Evolutionary conservation across 305 asterid genomes (phyloP).

Genomic region (Rubia peregrina): DNA sequence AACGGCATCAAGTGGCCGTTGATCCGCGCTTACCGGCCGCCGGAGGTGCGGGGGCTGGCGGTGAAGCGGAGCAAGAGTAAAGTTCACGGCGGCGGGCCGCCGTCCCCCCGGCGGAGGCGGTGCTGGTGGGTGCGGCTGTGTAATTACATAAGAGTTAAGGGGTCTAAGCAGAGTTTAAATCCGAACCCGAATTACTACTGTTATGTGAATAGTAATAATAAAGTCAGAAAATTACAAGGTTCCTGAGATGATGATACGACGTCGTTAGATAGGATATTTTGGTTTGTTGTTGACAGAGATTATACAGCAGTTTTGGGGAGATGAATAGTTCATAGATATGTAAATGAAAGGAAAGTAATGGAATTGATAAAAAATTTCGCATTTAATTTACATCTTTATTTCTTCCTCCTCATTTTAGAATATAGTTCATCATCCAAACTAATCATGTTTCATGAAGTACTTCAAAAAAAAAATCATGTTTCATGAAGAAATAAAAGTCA

Average conservation of each 20-base stretch:
- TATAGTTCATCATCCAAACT: too few species aligned
- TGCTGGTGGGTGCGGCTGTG: conserved; percentile 65
- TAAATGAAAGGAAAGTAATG: conserved; percentile 12
- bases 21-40: conserved; percentile 69
- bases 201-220: conserved; percentile 30
- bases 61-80: conserved; percentile 57
- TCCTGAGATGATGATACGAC: background rate
- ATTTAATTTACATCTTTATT: background rate
- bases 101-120: conserved; percentile 55
- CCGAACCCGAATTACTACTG: conserved; percentile 64
- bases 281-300: background rate
- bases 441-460: too few species aligned
- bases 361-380: background rate
- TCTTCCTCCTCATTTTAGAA: background rate
- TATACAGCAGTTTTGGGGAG: conserved; percentile 6
- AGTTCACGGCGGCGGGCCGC: conserved; percentile 32
- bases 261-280: background rate
- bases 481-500: too few species aligned
- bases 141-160: conserved; percentile 44
- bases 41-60: conserved; percentile 71
- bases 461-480: too few species aligned
- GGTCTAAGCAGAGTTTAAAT: conserved; percentile 47
- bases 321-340: conserved; percentile 5
- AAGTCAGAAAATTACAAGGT: conserved; percentile 21
- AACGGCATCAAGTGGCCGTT: conserved; percentile 88